Base-by-base conservation (phyloP, 1,284 basidiomycete species). In the Sporisorium exsertum region DNA sequence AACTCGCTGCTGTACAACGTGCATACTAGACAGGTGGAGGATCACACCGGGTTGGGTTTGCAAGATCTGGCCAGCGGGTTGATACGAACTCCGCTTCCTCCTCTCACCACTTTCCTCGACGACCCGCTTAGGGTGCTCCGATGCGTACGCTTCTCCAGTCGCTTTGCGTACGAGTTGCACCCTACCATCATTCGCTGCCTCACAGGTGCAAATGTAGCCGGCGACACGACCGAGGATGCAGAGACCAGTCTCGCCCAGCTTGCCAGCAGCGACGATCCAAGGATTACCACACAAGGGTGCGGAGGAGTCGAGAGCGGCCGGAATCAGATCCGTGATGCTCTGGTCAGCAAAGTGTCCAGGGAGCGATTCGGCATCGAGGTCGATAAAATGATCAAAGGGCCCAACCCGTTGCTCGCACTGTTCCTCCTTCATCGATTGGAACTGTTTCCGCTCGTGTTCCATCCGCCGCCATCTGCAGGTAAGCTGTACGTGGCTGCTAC, bases 1-100 rank as follows among this genome's bases (percentile, higher is more conserved):
- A 99, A 99, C 83, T 89, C 97, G 0, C 87, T 99, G 15, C 98
- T 99, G 87, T 99, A 95, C 87, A 99, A 99, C 76, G 90, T 99
- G 0, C 95, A 98, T 81, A 91, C 92, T 1, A 89, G 91, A n/a
- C 79, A 87, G 12, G 91, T 99, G 1, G 97, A 99, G 85, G 97
- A 99, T 86, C 90, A 90, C 80, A 97, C 95, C 1, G 90, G 89
- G 71, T 91, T 70, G 33, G 97, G 97, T 10, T 87, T 98, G 32
- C 86, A 90, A 15, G 97, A 99, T 86, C 87, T 99, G 2, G 88
- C 88, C n/a, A 87, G 88, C 29, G 92, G 93, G 0, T 88, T 94
- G 40, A 92, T 98, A 49, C 89, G 97, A 16, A 99, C 97, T 1
- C 97, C 97, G 0, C 87, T 99, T 18, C 88, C 93, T 3, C 93